Evolutionary conservation across 2,329 filamentous ascomycete genomes (phyloP), one percentile per base, ranked within the genome.

Genomic region (Lachnellula suecica): DNA sequence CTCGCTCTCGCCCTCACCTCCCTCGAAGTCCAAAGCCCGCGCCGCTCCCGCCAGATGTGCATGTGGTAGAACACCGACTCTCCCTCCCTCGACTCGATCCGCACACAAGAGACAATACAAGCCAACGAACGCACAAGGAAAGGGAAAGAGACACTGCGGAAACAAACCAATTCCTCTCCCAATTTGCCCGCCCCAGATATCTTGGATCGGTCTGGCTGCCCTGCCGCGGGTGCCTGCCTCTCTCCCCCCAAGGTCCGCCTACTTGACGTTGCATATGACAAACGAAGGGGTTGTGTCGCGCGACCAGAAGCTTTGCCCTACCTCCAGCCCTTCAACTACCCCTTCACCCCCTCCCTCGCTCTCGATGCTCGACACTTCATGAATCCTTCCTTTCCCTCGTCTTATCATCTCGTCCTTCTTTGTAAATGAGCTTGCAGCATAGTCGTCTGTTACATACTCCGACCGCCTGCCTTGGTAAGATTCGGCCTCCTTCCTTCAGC

Each of bases 261-360:
- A 56, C 54, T 60, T 52, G 45, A 59, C 55, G 60, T 61, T 59
- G 61, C 65, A 66, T 65, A 66, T 66, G 65, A 67, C 66, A 68
- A 67, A 66, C 63, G 65, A 66, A 66, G 61, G 62, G 60, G 53
- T 62, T 63, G 62, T 65, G 63, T 67, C 64, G 66, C 61, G 65
- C 66, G 63, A 68, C 64, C 31, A 35, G 17, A n/a, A 35, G 31
- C 59, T 60, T 50, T 51, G 58, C 59, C 60, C 59, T 62, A 57
- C 58, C 57, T 59, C 54, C 59, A 53, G 53, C 59, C 61, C 61
- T 63, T 65, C 60, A 58, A 64, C 59, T 63, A 61, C 58, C 46
- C 51, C 54, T 54, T 41, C 40, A 24, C 51, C 51, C 51, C 56
- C 56, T 58, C 57, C 49, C 47, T 47, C 56, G 51, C 59, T 63